phyloP scores from a whole-genome alignment of 441 rosid genomes.

The Croton laevigatus region DNA sequence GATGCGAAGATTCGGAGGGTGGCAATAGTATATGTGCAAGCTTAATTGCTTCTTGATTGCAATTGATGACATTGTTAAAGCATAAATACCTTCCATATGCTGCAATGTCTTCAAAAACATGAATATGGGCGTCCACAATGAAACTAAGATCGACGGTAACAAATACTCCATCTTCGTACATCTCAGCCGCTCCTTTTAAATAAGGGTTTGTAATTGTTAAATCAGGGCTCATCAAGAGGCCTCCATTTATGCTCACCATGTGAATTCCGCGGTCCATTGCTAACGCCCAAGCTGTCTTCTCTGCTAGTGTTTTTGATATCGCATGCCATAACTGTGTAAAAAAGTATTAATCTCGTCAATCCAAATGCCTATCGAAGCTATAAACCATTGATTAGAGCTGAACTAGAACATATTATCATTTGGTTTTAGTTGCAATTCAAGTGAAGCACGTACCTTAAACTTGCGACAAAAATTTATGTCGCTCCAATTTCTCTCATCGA shows the following conservation, averaged over 20 bases:
- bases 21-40: slow-evolving; percentile 39
- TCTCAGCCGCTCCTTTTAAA: slow-evolving; percentile 69
- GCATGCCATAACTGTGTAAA: slow-evolving; percentile 63
- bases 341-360: background rate
- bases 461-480: slow-evolving; percentile 49
- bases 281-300: slow-evolving; percentile 73
- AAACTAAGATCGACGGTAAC: slow-evolving; percentile 49
- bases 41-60: slow-evolving; percentile 37
- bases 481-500: slow-evolving; percentile 57
- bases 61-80: slow-evolving; percentile 46
- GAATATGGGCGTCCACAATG: slow-evolving; percentile 52
- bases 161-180: slow-evolving; percentile 62
- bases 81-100: slow-evolving; percentile 62
- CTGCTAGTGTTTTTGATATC: slow-evolving; percentile 59
- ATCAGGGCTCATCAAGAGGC: slow-evolving; percentile 44
- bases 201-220: slow-evolving; percentile 46
- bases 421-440: too few relatives aligned
- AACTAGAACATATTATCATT: too few relatives aligned
- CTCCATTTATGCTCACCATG: slow-evolving; percentile 62
- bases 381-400: too few relatives aligned
- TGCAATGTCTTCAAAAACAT: slow-evolving; percentile 50
- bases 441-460: slow-evolving; percentile 40
- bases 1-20: slow-evolving; percentile 28
- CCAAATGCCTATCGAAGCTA: background rate
- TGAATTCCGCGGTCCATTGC: slow-evolving; percentile 69